Conservation (phyloP, 2,329 filamentous ascomycete genomes). For the Rhinocladiella similis region DNA sequence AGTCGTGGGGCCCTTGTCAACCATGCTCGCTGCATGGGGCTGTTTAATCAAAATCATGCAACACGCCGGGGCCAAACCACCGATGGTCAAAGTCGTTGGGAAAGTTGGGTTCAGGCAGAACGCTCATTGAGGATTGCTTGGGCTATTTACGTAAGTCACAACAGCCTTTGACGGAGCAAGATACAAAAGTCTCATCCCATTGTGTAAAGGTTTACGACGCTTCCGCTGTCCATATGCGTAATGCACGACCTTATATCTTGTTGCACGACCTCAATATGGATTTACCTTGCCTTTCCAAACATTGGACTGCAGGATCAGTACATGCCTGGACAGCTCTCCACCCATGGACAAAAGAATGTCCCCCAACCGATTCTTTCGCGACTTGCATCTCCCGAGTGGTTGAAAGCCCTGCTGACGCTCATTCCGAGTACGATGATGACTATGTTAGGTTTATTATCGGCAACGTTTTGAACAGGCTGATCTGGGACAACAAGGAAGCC, state of each 20-base stretch:
- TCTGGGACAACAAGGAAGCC: too few relatives aligned
- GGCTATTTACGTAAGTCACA: slow-evolving; percentile 9
- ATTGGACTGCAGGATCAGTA: slow-evolving; percentile 1
- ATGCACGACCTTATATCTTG: slow-evolving; percentile 3
- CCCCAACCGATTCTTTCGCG: neutral
- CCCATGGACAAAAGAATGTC: neutral
- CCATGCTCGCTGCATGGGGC: slow-evolving; percentile 5
- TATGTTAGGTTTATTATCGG: too few relatives aligned
- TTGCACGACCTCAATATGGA: neutral
- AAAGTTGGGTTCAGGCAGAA: neutral
- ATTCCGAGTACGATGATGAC: neutral
- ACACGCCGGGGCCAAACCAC: neutral
- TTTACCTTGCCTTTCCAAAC: neutral
- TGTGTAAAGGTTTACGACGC: slow-evolving; percentile 5
- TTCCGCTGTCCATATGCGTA: slow-evolving; percentile 1
- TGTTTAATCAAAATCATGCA: slow-evolving; percentile 1
- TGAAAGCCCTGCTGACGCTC: neutral
- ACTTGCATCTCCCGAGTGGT: neutral
- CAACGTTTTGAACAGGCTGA: too few relatives aligned
- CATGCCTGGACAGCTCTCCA: slow-evolving; percentile 6
- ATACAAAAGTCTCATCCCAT: too few relatives aligned
- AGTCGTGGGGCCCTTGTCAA: neutral
- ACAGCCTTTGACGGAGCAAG: too few relatives aligned
- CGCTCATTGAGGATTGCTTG: slow-evolving; percentile 5
- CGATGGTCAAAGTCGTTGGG: neutral